Conservation (phyloP, 2,329 filamentous ascomycete genomes). For the Rutstroemia sp. region DNA sequence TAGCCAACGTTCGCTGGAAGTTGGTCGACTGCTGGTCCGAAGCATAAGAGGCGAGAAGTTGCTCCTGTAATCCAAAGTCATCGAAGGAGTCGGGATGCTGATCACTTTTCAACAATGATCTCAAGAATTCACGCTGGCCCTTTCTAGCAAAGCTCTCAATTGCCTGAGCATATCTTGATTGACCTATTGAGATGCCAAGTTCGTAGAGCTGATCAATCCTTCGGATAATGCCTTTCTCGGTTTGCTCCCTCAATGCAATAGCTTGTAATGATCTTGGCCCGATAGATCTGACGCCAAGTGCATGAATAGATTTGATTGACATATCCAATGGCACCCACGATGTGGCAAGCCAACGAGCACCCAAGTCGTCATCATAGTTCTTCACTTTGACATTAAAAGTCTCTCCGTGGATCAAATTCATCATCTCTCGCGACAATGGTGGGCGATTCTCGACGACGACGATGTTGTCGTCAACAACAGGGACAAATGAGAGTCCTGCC, state of each 20-base stretch:
- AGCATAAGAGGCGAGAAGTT: slow-evolving; percentile 45
- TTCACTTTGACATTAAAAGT: slow-evolving; percentile 32
- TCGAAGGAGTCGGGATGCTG: slow-evolving; percentile 59
- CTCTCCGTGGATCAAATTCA: slow-evolving; percentile 28
- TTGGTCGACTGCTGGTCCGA: slow-evolving; percentile 41
- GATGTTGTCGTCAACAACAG: slow-evolving; percentile 7
- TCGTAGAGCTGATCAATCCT: slow-evolving; percentile 54
- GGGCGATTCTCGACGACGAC: slow-evolving; percentile 9
- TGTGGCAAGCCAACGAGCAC: slow-evolving; percentile 76
- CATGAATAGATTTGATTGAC: slow-evolving; percentile 60
- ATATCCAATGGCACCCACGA: slow-evolving; percentile 66
- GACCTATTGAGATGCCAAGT: slow-evolving; percentile 54
- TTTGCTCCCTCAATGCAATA: slow-evolving; percentile 59
- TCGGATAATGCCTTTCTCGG: slow-evolving; percentile 45
- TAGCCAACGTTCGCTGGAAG: slow-evolving; percentile 47
- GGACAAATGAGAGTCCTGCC: slow-evolving; percentile 20
- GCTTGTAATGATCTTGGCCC: slow-evolving; percentile 73
- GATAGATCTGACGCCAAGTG: slow-evolving; percentile 64
- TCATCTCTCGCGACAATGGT: slow-evolving; percentile 26
- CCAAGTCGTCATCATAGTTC: slow-evolving; percentile 58
- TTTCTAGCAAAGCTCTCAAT: slow-evolving; percentile 56
- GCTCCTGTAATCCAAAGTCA: slow-evolving; percentile 45
- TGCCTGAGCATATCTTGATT: slow-evolving; percentile 57
- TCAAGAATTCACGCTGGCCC: slow-evolving; percentile 35
- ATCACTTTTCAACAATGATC: slow-evolving; percentile 41